Evolutionary conservation across 2,329 filamentous ascomycete species (phyloP).

Genomic region (Claviceps purpurea): DNA sequence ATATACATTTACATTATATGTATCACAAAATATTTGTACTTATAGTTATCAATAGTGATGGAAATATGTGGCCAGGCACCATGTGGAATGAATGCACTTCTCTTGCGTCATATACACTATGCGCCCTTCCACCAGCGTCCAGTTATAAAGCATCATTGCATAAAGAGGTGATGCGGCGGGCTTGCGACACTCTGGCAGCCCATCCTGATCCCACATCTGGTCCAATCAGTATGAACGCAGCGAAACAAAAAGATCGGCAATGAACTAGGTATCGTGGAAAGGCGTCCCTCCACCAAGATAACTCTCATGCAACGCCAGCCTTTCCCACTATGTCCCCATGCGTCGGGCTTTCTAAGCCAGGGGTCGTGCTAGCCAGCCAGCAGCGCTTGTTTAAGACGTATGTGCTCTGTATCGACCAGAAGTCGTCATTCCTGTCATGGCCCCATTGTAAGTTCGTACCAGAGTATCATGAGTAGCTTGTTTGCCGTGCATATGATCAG

Average conservation of each 20-base stretch:
- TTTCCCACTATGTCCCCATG: conserved; percentile 9
- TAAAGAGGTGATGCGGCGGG: conserved; percentile 32
- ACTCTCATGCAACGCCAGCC: neutral
- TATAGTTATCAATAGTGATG: no score
- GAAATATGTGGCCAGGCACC: conserved; percentile 1
- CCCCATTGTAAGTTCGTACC: neutral
- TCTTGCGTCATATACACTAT: no score
- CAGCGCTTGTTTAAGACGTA: neutral
- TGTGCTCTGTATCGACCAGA: neutral
- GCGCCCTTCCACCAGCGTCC: conserved; percentile 14
- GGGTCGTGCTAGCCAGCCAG: conserved; percentile 16
- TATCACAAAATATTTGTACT: no score
- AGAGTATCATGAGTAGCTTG: neutral
- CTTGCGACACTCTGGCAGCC: conserved; percentile 7
- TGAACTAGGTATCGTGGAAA: no score
- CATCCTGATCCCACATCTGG: conserved; percentile 1
- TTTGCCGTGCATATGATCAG: no score
- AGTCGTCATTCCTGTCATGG: neutral
- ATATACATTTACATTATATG: neutral
- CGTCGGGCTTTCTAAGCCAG: conserved; percentile 20
- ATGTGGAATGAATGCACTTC: no score
- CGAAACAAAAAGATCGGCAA: no score
- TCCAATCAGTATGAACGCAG: conserved; percentile 11
- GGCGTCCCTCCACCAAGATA: neutral
- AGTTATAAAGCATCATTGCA: conserved; percentile 71